Evolutionary conservation across 441 rosid species (phyloP), one percentile per base, ranked within the genome.

Genomic region (Theobroma grandiflorum): DNA sequence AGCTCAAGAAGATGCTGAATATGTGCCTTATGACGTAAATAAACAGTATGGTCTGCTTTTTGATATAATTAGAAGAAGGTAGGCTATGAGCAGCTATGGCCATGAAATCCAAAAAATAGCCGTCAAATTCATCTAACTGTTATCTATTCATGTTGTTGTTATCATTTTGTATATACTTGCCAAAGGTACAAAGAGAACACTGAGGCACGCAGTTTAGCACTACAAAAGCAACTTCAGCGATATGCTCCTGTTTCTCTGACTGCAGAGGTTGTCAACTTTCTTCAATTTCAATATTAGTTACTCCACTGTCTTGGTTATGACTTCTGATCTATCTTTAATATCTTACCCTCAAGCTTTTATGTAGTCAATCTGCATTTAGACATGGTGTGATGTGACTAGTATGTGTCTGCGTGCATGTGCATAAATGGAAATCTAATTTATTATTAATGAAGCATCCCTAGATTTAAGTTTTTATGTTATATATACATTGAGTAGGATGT

Each of bases 191-290:
- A 88, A 75, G 90, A 86, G 84, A 89, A 88, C 74, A 50, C 68
- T 57, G 83, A 80, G 83, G 91, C 85, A 2, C 89, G 94, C 84
- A 81, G 88, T 83, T 80, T 88, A 86, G 81, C 88, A 78, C 88
- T 97, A 79, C 90, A 94, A 85, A 93, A 90, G 88, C 89, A 94
- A 86, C 95, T 97, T 62, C 82, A 52, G 38, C 89, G 95, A 82
- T 97, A 91, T 87, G 90, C 94, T 82, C 81, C 94, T 55, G 96
- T 94, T 90, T 81, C 96, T 74, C 94, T 97, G 4, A 79, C 80
- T 84, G 91, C 93, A 49, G 93, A 94, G 88, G 99, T 96, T 79
- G 61, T 78, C 37, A 33, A 72, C 55, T 80, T 75, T 84, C 66
- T 76, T 57, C 42, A 76, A 20, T 64, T 81, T 80, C 76, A 80